These are phyloP conservation scores for Adansonia madagascariensis DNA, from an alignment of 441 rosid species.

Conservation along the genomic window DNA sequence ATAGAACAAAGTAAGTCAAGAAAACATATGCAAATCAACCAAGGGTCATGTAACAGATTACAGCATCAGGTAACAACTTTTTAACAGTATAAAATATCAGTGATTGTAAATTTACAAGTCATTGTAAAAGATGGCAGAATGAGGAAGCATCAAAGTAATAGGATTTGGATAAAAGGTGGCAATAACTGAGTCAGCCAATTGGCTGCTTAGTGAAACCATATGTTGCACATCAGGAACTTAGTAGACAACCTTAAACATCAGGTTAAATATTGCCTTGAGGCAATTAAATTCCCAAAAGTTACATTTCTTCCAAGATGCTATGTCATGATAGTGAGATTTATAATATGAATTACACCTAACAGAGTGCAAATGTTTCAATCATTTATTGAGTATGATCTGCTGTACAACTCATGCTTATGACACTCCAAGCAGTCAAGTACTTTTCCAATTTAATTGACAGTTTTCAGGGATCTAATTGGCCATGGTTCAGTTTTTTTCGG, in stretches of 20 bases:
- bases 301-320: neutral
- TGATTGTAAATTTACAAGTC: neutral
- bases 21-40: neutral
- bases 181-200: neutral
- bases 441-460: neutral
- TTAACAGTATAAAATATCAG: neutral
- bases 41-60: neutral
- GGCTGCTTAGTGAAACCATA: neutral
- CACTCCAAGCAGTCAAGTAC: neutral
- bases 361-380: neutral
- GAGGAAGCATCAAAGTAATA: neutral
- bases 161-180: neutral
- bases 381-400: neutral
- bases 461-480: neutral
- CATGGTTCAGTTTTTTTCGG: neutral
- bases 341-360: neutral
- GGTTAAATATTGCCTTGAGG: neutral
- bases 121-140: neutral
- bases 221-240: neutral
- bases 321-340: neutral
- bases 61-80: neutral
- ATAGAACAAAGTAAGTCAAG: constrained; percentile 3
- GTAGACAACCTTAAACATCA: neutral
- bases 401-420: neutral
- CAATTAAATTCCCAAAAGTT: neutral